Percentiles rank a stretch among this genome's conserved stretches.
Conservation (phyloP, 2,329 filamentous ascomycete genomes). For the Venturia nashicola region DNA sequence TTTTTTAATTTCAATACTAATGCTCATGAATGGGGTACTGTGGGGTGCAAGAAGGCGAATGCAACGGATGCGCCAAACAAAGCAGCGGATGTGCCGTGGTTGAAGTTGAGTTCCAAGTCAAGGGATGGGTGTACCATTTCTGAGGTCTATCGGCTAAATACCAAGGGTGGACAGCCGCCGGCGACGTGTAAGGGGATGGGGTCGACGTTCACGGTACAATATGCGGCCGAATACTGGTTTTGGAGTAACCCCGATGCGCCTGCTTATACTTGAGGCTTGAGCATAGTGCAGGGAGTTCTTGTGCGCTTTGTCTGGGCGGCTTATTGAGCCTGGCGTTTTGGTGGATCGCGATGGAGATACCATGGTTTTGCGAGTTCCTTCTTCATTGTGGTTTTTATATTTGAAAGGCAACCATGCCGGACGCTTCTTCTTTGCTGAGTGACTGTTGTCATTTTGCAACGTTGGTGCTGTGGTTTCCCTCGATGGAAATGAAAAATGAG, state of each 20-base stretch:
- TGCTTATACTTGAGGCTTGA: neutral
- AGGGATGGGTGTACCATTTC: constrained; percentile 44
- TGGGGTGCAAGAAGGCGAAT: constrained; percentile 51
- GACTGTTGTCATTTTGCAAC: neutral
- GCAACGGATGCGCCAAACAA: constrained; percentile 53
- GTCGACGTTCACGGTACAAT: constrained; percentile 59
- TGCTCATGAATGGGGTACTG: constrained; percentile 40
- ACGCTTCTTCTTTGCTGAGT: neutral
- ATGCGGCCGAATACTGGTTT: constrained; percentile 70
- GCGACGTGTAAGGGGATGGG: constrained; percentile 56
- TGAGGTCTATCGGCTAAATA: constrained; percentile 74
- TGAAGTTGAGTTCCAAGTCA: constrained; percentile 50
- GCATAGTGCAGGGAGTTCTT: neutral
- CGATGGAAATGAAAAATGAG: neutral
- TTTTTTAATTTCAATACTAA: constrained; percentile 66
- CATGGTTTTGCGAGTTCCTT: neutral
- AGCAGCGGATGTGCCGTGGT: constrained; percentile 60
- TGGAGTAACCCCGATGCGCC: constrained; percentile 16
- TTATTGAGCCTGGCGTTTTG: constrained; percentile 21
- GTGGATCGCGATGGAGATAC: constrained; percentile 8
- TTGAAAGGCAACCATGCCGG: neutral
- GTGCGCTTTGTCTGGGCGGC: constrained; percentile 15
- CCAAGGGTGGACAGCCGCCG: constrained; percentile 68
- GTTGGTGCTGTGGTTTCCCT: neutral
- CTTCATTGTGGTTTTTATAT: neutral